phyloP scores from a whole-genome alignment of 2,329 filamentous ascomycete species.

The Stagonosporopsis tanaceti region DNA sequence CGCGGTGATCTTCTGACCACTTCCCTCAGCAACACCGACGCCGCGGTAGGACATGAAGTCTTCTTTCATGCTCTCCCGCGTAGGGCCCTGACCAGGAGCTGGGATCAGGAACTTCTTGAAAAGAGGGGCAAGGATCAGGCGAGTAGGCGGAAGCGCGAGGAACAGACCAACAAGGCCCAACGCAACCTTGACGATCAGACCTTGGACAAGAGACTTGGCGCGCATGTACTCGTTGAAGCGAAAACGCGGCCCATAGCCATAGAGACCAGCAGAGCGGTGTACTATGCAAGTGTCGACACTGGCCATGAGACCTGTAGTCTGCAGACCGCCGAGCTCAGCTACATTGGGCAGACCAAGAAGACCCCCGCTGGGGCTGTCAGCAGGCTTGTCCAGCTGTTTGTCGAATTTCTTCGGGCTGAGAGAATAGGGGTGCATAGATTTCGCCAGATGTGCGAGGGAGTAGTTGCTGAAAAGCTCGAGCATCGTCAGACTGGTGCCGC shows the following conservation, averaged over 20 bases:
- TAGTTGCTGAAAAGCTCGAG: conserved; percentile 64
- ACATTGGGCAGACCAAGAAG: conserved; percentile 62
- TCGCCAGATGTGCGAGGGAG: conserved; percentile 56
- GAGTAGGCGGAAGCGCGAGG: conserved; percentile 61
- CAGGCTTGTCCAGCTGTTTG: conserved; percentile 32
- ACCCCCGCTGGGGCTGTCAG: conserved; percentile 44
- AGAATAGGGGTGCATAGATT: conserved; percentile 60
- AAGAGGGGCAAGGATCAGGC: conserved; percentile 50
- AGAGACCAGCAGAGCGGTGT: conserved; percentile 66
- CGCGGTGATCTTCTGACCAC: conserved; percentile 62
- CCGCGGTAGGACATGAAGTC: conserved; percentile 71
- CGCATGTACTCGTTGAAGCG: conserved; percentile 65
- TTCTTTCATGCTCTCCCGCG: conserved; percentile 61
- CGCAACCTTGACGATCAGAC: conserved; percentile 58
- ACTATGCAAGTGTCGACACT: conserved; percentile 64
- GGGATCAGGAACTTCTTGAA: conserved; percentile 42
- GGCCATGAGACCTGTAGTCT: conserved; percentile 63
- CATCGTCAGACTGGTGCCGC: conserved; percentile 70
- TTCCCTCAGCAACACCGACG: conserved; percentile 65
- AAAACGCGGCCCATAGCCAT: conserved; percentile 65
- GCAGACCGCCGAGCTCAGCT: conserved; percentile 66
- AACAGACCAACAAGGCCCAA: conserved; percentile 56
- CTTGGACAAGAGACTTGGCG: conserved; percentile 59
- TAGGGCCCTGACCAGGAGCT: conserved; percentile 42
- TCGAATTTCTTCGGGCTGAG: conserved; percentile 57